phyloP scores from a whole-genome alignment of 2,329 filamentous ascomycete species.

The Phialophora chinensis region DNA sequence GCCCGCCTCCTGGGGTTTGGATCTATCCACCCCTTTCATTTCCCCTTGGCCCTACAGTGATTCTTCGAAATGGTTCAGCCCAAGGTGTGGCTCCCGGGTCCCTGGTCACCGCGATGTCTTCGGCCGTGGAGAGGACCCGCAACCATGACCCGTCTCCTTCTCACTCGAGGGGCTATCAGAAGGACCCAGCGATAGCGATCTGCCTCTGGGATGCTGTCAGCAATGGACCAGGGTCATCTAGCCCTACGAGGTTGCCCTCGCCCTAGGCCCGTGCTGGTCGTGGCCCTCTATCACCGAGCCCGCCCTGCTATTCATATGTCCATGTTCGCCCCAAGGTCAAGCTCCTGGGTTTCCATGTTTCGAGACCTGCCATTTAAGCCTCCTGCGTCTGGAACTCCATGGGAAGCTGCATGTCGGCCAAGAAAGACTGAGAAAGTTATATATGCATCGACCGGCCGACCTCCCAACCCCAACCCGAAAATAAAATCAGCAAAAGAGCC shows the following conservation, averaged over 20 bases:
- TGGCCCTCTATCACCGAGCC: constrained; percentile 9
- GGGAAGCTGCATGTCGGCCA: constrained; percentile 15
- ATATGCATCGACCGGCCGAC: constrained; percentile 20
- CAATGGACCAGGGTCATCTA: constrained; percentile 30
- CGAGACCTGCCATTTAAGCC: constrained; percentile 14
- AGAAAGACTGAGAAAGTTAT: constrained; percentile 12
- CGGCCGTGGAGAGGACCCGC: constrained; percentile 11
- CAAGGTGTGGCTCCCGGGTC: constrained; percentile 12
- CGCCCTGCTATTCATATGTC: constrained; percentile 32
- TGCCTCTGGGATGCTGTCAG: constrained; percentile 30
- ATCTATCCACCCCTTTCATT: constrained; percentile 15
- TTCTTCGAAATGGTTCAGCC: not conserved
- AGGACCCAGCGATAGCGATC: constrained; percentile 18
- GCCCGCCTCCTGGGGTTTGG: not conserved
- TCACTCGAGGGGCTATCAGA: constrained; percentile 4
- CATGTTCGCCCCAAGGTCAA: constrained; percentile 29
- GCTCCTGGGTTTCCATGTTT: constrained; percentile 21
- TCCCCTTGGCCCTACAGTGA: constrained; percentile 14
- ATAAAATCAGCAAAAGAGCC: constrained; percentile 1
- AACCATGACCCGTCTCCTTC: constrained; percentile 12
- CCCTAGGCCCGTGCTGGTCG: constrained; percentile 26
- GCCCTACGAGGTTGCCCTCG: constrained; percentile 31
- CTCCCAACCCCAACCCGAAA: not conserved
- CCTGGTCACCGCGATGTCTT: constrained; percentile 6
- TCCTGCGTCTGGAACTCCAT: constrained; percentile 1